phyloP scores from a whole-genome alignment of 1,139 yeast genomes.

The Taphrina betulina region DNA sequence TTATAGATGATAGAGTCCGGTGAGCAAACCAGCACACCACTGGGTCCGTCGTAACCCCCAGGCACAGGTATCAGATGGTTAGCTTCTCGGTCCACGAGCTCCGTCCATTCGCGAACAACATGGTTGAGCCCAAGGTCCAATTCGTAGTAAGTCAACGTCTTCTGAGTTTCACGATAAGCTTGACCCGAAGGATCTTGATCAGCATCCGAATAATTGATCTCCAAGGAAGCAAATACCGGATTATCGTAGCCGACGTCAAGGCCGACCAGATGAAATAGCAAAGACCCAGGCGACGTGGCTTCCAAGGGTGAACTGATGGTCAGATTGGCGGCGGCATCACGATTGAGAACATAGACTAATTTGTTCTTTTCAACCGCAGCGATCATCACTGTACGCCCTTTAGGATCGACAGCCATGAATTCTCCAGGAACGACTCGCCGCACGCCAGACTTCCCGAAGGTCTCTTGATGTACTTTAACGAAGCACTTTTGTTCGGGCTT shows the following conservation, averaged over 20 bases:
- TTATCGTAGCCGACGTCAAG: constrained; percentile 77
- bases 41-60: constrained; percentile 59
- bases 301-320: constrained; percentile 73
- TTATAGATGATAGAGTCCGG: constrained; percentile 51
- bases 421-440: constrained; percentile 76
- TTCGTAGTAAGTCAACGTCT: constrained; percentile 64
- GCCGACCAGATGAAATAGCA: constrained; percentile 60
- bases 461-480: constrained; percentile 58
- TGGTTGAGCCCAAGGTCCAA: constrained; percentile 83
- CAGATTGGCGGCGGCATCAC: constrained; percentile 52
- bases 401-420: constrained; percentile 69
- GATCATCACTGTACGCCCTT: constrained; percentile 66
- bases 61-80: constrained; percentile 51
- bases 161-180: constrained; percentile 39
- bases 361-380: constrained; percentile 73
- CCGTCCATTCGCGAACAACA: constrained; percentile 56
- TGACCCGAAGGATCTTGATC: constrained; percentile 39
- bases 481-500: constrained; percentile 49
- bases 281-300: constrained; percentile 52
- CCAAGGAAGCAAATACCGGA: constrained; percentile 80
- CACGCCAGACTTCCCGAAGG: constrained; percentile 72
- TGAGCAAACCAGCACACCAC: constrained; percentile 59
- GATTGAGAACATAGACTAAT: constrained; percentile 59
- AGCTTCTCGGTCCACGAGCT: constrained; percentile 48
- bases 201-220: constrained; percentile 53